Evolutionary conservation across 305 asterid species (phyloP).

Genomic region (Galium porrigens): DNA sequence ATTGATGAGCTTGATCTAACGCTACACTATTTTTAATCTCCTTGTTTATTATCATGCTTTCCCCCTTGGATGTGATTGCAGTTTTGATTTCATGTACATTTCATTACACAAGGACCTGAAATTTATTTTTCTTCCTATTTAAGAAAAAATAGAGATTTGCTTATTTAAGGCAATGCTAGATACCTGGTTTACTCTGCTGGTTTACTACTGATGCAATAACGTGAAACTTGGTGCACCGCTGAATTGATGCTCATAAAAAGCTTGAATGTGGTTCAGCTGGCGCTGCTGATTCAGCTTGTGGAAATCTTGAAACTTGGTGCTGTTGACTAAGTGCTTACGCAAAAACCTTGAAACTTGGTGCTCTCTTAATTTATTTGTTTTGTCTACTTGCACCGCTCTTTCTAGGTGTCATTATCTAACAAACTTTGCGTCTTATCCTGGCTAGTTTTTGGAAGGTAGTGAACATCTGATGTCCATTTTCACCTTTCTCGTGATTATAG

Average conservation of each 20-base stretch:
- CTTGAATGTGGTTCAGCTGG: slow-evolving; percentile 1
- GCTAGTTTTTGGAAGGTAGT: background rate
- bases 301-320: background rate
- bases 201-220: background rate
- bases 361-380: background rate
- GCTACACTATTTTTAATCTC: background rate
- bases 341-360: background rate
- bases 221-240: background rate
- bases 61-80: background rate
- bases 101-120: background rate
- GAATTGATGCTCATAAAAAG: background rate
- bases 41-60: background rate
- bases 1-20: background rate
- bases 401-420: background rate
- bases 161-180: background rate
- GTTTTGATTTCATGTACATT: background rate
- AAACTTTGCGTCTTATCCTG: background rate
- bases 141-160: background rate
- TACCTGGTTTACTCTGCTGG: background rate
- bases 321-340: background rate
- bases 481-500: background rate
- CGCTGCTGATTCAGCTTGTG: background rate
- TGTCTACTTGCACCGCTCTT: background rate
- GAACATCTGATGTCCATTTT: background rate
- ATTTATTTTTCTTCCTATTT: background rate